Evolutionary conservation across 2,329 filamentous ascomycete genomes (phyloP), one percentile per base, ranked within the genome.

Genomic region (Microcyclosporella mali): DNA sequence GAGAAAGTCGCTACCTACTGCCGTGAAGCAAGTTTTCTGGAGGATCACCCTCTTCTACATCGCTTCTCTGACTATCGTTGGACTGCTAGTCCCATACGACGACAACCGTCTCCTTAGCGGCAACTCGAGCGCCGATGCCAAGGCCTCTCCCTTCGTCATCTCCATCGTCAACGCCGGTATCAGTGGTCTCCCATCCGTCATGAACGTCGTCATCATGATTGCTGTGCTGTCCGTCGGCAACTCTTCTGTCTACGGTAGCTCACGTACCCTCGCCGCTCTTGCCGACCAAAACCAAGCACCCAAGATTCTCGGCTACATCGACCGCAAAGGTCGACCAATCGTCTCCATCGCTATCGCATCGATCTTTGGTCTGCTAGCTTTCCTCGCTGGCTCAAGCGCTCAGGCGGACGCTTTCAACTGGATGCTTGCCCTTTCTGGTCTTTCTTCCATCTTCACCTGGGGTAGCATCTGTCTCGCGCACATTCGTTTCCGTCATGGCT

Each of bases 401-500:
- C 75, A 84, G 56, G 70, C 69, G 12, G 67, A 73, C 21, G 80
- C 86, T 4, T 85, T 95, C 51, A 75, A 78, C 57, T 95, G 89
- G 88, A 78, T 95, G 64, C 73, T 85, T 32, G 78, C 84, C 46
- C 73, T 88, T 36, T 85, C 82, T 1, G 84, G 81, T 36, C 73
- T 88, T 17, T 84, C 81, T 8, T 82, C 78, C 34, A 77, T 88
- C 60, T 85, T 89, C 69, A 88, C 84, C 4, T 89, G 85, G 85
- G 79, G 74, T 42, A 85, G 85, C 52, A 90, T 95, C 63, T 94
- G 88, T 64, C 69, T 94, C n/a, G 79, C 84, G 17, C 89, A 95
- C 66, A 94, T 95, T 60, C 87, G 88, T 43, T 95, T 95, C 76
- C 86, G 89, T 25, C 41, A 45, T 18, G 86, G 82, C n/a, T 94